These are phyloP conservation scores for Dactylellina haptotyla DNA, from an alignment of 2,329 filamentous ascomycete species.

Conservation along the genomic window DNA sequence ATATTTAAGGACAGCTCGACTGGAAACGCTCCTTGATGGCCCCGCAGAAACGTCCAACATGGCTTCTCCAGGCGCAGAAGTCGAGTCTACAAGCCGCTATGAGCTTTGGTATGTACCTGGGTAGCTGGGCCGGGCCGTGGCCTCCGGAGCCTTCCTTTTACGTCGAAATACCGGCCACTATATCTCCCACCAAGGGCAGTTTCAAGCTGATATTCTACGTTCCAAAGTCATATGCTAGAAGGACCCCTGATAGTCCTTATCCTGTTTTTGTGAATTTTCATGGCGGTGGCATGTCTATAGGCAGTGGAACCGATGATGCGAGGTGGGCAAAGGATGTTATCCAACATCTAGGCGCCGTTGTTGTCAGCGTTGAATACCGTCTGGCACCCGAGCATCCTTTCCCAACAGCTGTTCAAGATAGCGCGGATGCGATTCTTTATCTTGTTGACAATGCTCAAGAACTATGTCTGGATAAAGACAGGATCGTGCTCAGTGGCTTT, in stretches of 20 bases:
- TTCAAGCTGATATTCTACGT: conserved; percentile 52
- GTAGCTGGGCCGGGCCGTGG: conserved; percentile 51
- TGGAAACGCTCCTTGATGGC: too few relatives aligned
- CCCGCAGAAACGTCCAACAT: conserved; percentile 36
- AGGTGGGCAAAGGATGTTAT: conserved; percentile 70
- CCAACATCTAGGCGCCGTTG: conserved; percentile 67
- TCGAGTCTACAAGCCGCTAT: conserved; percentile 46
- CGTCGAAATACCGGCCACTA: conserved; percentile 50
- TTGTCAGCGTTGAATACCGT: conserved; percentile 74
- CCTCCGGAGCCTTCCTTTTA: conserved; percentile 51
- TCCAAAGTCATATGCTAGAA: conserved; percentile 41
- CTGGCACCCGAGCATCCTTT: conserved; percentile 73
- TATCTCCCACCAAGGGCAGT: conserved; percentile 41
- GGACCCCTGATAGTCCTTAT: conserved; percentile 57
- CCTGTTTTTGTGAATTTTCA: conserved; percentile 74
- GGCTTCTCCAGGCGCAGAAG: conserved; percentile 49
- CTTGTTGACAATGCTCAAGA: conserved; percentile 69
- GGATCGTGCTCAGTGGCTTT: conserved; percentile 72
- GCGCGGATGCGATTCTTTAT: conserved; percentile 72
- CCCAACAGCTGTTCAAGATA: conserved; percentile 73
- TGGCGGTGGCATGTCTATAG: conserved; percentile 74
- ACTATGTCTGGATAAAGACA: conserved; percentile 68
- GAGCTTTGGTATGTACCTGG: conserved; percentile 52
- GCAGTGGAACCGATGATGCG: conserved; percentile 72
- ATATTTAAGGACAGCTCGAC: too few relatives aligned